Evolutionary conservation across 2,329 filamentous ascomycete species (phyloP).

Genomic region (Blumeriella jaapii): DNA sequence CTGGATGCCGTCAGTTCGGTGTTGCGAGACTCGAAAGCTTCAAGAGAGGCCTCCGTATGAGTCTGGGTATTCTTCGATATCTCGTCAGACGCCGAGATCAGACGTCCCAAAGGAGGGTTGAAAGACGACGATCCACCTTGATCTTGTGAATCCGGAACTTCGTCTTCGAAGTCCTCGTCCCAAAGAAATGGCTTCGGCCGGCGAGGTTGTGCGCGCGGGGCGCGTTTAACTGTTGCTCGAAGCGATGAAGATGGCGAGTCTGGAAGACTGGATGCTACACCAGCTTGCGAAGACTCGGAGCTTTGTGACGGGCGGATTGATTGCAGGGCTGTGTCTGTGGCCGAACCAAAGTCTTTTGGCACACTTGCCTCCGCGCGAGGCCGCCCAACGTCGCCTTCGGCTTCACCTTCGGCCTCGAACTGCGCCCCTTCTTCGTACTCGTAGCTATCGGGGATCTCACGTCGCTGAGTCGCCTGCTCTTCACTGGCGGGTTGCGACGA

Average conservation of each 20-base stretch:
- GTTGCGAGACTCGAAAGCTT: conserved; percentile 1
- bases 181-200: conserved; percentile 10
- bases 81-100: conserved; percentile 2
- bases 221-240: too few species aligned
- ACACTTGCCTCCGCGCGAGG: conserved; percentile 10
- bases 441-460: conserved; percentile 22
- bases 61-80: not conserved
- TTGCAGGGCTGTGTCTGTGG: conserved; percentile 3
- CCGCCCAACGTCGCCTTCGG: not conserved
- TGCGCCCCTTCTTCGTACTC: conserved; percentile 11
- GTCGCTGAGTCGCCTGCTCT: conserved; percentile 8
- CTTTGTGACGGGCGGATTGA: not conserved
- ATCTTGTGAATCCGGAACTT: conserved; percentile 19
- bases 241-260: conserved; percentile 3
- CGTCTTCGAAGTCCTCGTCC: conserved; percentile 16
- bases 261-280: not conserved
- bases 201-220: too few species aligned
- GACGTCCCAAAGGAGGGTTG: conserved; percentile 6
- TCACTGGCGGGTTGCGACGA: conserved; percentile 1
- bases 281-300: not conserved
- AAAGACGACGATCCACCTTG: conserved; percentile 9
- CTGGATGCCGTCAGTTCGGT: not conserved
- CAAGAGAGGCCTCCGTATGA: not conserved
- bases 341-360: conserved; percentile 12
- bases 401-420: not conserved